Evolutionary conservation across 2,329 filamentous ascomycete species (phyloP).

Genomic region (Microthyrium microscopicum): DNA sequence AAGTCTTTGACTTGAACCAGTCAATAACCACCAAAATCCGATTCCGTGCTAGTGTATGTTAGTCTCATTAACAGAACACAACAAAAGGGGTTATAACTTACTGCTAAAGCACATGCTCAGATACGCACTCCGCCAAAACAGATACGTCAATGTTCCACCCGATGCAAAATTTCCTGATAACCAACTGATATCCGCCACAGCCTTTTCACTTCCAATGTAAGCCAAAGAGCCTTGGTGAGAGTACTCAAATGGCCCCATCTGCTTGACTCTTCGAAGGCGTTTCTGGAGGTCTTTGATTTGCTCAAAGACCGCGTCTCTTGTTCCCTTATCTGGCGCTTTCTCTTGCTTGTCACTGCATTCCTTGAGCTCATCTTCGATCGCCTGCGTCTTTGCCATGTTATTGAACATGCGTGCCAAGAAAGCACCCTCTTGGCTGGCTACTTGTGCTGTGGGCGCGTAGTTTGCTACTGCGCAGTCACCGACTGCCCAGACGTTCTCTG

Average conservation of each 20-base stretch:
- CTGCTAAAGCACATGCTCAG: slow-evolving; percentile 99
- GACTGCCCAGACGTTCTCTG: slow-evolving; percentile 94
- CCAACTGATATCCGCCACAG: slow-evolving; percentile 94
- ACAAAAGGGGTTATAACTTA: slow-evolving; percentile 35
- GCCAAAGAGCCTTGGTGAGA: slow-evolving; percentile 92
- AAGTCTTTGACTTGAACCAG: slow-evolving; percentile 94
- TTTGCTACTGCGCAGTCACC: slow-evolving; percentile 95
- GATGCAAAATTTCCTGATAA: slow-evolving; percentile 91
- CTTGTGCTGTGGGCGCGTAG: slow-evolving; percentile 94
- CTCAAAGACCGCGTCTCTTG: slow-evolving; percentile 41
- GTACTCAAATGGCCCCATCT: slow-evolving; percentile 96
- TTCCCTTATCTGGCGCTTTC: slow-evolving; percentile 49
- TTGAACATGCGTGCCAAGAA: slow-evolving; percentile 96
- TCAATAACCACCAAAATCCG: slow-evolving; percentile 82
- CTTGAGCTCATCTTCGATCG: slow-evolving; percentile 59
- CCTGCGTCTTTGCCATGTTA: slow-evolving; percentile 91
- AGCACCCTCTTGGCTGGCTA: slow-evolving; percentile 84
- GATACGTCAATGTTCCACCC: slow-evolving; percentile 84
- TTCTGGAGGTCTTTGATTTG: slow-evolving; percentile 80
- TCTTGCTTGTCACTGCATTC: slow-evolving; percentile 44
- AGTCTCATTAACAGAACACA: slow-evolving; percentile 6
- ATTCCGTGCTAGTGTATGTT: slow-evolving; percentile 55
- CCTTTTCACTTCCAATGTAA: slow-evolving; percentile 96
- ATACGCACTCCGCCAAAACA: slow-evolving; percentile 97
- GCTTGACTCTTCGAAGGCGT: slow-evolving; percentile 74